These are phyloP conservation scores for Suaeda aralocaspica DNA, from an alignment of 148 eudicot species.

Conservation along the genomic window DNA sequence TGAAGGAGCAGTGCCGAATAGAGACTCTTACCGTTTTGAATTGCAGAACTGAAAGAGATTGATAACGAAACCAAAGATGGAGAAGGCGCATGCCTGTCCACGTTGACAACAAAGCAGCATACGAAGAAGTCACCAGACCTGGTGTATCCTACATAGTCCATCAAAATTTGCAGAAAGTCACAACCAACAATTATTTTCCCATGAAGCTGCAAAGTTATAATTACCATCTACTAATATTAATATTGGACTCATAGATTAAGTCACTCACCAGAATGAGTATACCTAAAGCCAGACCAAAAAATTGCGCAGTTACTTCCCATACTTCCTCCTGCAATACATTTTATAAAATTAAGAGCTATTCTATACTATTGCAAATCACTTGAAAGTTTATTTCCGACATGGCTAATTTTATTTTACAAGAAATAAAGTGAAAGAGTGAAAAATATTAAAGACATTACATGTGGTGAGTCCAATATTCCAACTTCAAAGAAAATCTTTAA, in stretches of 20 bases:
- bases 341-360: neutral
- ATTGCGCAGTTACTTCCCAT: constrained; percentile 96
- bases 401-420: no score
- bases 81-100: constrained; percentile 74
- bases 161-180: constrained; percentile 2
- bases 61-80: constrained; percentile 94
- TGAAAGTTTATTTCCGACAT: no score
- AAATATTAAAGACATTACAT: no score
- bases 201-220: neutral
- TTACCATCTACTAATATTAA: neutral
- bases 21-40: constrained; percentile 58
- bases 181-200: neutral
- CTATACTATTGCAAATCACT: no score
- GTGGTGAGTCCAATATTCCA: no score
- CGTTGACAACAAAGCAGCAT: constrained; percentile 46
- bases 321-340: constrained; percentile 74
- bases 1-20: neutral
- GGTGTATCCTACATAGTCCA: constrained; percentile 58
- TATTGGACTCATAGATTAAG: neutral
- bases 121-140: constrained; percentile 55
- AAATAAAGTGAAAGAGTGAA: no score
- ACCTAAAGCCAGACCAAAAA: constrained; percentile 86
- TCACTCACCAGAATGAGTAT: constrained; percentile 64
- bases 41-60: constrained; percentile 74
- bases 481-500: no score